Conservation (phyloP, 495 filamentous ascomycete genomes). For the Jackrogersella multiformis region DNA sequence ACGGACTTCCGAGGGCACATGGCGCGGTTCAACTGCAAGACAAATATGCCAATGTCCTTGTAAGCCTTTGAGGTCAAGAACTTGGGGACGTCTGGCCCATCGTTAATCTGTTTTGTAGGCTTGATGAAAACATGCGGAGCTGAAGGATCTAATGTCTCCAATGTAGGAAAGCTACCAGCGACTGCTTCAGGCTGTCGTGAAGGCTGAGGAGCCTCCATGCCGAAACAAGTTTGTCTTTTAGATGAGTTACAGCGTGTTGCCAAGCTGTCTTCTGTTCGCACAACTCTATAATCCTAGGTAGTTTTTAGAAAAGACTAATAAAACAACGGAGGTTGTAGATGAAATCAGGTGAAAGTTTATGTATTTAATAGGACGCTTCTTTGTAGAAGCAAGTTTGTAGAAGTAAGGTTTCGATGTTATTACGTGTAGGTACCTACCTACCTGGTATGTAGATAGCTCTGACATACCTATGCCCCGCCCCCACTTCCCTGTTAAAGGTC, state of each 20-base stretch:
- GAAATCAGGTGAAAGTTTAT: not conserved
- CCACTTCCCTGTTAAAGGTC: not conserved
- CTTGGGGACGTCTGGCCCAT: slow-evolving; percentile 75
- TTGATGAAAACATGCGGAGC: slow-evolving; percentile 56
- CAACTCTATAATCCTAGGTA: not conserved
- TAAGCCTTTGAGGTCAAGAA: slow-evolving; percentile 86
- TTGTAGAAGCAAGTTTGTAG: no score
- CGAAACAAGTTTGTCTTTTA: not conserved
- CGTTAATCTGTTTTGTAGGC: slow-evolving; percentile 83
- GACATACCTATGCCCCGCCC: slow-evolving; percentile 4
- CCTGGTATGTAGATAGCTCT: no score
- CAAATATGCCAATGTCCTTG: slow-evolving; percentile 82
- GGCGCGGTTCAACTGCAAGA: slow-evolving; percentile 87
- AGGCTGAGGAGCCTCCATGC: slow-evolving; percentile 33
- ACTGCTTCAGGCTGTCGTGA: slow-evolving; percentile 18
- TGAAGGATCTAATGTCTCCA: slow-evolving; percentile 48
- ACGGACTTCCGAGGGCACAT: slow-evolving; percentile 73
- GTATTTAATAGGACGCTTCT: not conserved
- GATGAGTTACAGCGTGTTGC: not conserved
- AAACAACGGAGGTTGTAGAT: not conserved
- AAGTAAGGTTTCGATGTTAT: not conserved
- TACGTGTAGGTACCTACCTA: not conserved
- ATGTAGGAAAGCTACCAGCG: slow-evolving; percentile 37
- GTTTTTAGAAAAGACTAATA: not conserved
- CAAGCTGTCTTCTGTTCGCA: not conserved